Evolutionary conservation across 1,284 basidiomycete genomes (phyloP).

Genomic region (Caloboletus firmus): DNA sequence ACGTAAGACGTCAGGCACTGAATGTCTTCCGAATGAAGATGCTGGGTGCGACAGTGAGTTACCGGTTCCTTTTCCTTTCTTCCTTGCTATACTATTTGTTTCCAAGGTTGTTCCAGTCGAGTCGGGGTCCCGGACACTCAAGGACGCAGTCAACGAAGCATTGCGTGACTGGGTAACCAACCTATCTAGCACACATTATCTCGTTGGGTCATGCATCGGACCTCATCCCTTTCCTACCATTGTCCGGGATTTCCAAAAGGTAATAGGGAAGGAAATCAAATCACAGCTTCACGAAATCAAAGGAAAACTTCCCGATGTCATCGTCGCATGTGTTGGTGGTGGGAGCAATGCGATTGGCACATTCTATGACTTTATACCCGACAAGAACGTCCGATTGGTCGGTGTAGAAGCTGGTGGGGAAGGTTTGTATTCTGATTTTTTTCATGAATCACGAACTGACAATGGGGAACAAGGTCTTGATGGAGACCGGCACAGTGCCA

Average conservation of each 20-base stretch:
- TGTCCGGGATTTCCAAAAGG: slow-evolving; percentile 95
- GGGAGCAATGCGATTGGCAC: slow-evolving; percentile 98
- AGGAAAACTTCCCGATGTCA: slow-evolving; percentile 89
- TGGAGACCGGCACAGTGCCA: slow-evolving; percentile 88
- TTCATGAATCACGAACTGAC: slow-evolving; percentile 5
- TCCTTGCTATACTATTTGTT: background rate
- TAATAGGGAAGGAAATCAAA: slow-evolving; percentile 97
- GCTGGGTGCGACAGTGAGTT: slow-evolving; percentile 83
- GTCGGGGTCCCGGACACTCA: slow-evolving; percentile 92
- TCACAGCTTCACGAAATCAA: slow-evolving; percentile 72
- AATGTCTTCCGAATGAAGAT: slow-evolving; percentile 99
- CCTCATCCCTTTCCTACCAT: slow-evolving; percentile 99
- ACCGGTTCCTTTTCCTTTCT: background rate
- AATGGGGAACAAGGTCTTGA: slow-evolving; percentile 60
- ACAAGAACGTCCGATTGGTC: slow-evolving; percentile 79
- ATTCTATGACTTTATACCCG: slow-evolving; percentile 92
- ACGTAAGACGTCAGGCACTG: slow-evolving; percentile 91
- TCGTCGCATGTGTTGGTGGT: slow-evolving; percentile 97
- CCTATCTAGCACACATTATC: slow-evolving; percentile 90
- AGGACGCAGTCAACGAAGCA: slow-evolving; percentile 97
- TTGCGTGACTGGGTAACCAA: slow-evolving; percentile 99
- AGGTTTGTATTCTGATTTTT: slow-evolving; percentile 48
- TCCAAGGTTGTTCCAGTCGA: slow-evolving; percentile 88
- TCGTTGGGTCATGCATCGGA: slow-evolving; percentile 96
- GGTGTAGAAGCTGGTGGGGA: slow-evolving; percentile 98